Evolutionary conservation across 192 early-diverging fungal species (phyloP).

Genomic region (Gamsiella multidivaricata): DNA sequence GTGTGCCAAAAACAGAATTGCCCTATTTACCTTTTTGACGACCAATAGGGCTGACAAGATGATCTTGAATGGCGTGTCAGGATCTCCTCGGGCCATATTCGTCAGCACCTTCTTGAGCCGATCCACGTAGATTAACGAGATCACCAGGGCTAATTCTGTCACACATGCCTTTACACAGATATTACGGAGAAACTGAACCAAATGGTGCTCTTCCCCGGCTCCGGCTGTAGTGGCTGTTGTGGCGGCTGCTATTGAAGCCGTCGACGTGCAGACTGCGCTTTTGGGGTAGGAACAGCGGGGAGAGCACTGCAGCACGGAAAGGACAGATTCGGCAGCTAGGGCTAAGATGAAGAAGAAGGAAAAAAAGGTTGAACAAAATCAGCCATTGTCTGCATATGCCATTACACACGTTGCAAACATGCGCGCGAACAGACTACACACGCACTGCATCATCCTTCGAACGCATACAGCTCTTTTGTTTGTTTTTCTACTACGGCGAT

Average conservation of each 20-base stretch:
- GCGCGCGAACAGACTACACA: too few species aligned
- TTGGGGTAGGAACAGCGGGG: constrained; percentile 26
- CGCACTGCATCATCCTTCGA: too few species aligned
- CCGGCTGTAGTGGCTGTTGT: background rate
- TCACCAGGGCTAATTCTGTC: constrained; percentile 60
- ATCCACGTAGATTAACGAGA: constrained; percentile 78
- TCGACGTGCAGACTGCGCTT: background rate
- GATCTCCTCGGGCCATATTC: constrained; percentile 69
- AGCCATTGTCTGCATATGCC: background rate
- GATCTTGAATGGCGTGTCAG: constrained; percentile 79
- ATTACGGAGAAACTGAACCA: constrained; percentile 45
- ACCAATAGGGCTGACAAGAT: constrained; percentile 77
- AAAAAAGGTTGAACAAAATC: background rate
- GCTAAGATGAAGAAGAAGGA: constrained; percentile 6
- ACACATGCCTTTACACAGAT: constrained; percentile 38
- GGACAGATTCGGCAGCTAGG: constrained; percentile 36
- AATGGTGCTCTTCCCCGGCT: background rate
- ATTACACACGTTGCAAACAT: too few species aligned
- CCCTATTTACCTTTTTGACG: constrained; percentile 75
- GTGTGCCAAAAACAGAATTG: too few species aligned
- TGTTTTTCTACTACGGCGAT: too few species aligned
- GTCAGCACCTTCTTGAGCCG: constrained; percentile 72
- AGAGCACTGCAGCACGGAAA: constrained; percentile 43
- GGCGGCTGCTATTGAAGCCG: background rate
- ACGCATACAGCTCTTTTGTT: too few species aligned